These are phyloP conservation scores for Dissophora globulifera DNA, from an alignment of 192 early-diverging fungal species.

Conservation along the genomic window DNA sequence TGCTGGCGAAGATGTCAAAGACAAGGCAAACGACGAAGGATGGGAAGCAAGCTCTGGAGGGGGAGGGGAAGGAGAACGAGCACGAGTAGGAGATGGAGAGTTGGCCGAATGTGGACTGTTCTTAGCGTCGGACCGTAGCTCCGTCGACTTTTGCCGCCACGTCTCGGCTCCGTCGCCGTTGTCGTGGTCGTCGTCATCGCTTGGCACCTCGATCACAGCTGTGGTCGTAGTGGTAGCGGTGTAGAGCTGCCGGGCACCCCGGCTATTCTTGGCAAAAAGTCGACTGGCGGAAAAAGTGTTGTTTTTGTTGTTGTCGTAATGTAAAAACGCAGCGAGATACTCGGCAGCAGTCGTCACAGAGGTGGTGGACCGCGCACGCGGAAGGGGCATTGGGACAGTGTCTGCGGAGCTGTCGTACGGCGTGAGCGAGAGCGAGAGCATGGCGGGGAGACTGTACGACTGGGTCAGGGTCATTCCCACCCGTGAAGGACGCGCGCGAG, in stretches of 20 bases:
- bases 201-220: not conserved
- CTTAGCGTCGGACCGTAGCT: not conserved
- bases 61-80: slow-evolving; percentile 1
- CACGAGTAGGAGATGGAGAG: not conserved
- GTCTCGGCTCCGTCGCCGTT: not conserved
- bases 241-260: not conserved
- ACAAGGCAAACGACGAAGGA: not conserved
- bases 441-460: slow-evolving; percentile 13
- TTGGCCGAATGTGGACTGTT: not conserved
- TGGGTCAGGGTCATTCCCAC: not conserved
- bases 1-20: too few species aligned
- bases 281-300: slow-evolving; percentile 4
- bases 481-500: not conserved
- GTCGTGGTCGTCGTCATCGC: not conserved
- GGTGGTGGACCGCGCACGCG: slow-evolving; percentile 16
- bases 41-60: too few species aligned
- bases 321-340: too few species aligned
- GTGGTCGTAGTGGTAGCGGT: not conserved
- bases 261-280: slow-evolving; percentile 19
- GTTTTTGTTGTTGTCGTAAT: too few species aligned
- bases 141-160: slow-evolving; percentile 27
- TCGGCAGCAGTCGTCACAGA: slow-evolving; percentile 2
- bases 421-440: not conserved
- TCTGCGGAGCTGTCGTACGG: not conserved
- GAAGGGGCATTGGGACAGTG: slow-evolving; percentile 18